These are phyloP conservation scores for Colletotrichum destructivum DNA, from an alignment of 2,329 filamentous ascomycete genomes.

Conservation along the genomic window DNA sequence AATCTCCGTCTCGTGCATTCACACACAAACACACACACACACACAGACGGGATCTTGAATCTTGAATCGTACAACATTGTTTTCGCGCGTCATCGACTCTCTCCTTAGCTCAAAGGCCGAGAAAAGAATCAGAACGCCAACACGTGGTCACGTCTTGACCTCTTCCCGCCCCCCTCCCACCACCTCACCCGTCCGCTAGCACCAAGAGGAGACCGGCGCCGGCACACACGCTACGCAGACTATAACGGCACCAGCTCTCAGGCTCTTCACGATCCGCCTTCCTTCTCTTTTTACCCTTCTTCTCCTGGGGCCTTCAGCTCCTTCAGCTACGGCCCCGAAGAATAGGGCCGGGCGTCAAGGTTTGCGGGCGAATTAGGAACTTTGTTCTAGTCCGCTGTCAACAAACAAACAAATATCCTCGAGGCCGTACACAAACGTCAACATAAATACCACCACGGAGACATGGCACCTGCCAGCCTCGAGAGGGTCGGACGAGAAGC, in stretches of 20 bases:
- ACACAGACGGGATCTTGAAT: constrained; percentile 8
- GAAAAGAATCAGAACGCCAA: not conserved
- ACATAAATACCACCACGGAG: constrained; percentile 31
- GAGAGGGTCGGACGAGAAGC: constrained; percentile 6
- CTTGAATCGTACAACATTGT: constrained; percentile 12
- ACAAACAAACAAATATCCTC: constrained; percentile 3
- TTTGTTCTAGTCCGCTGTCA: constrained; percentile 31
- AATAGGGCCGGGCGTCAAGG: not conserved
- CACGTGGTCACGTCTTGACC: constrained; percentile 9
- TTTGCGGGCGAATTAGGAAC: constrained; percentile 1
- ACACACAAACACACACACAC: not conserved
- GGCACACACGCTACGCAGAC: constrained; percentile 12
- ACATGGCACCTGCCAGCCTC: constrained; percentile 35
- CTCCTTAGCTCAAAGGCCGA: constrained; percentile 2
- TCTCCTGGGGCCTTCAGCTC: too few species aligned
- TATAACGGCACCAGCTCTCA: constrained; percentile 24
- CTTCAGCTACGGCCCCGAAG: constrained; percentile 10
- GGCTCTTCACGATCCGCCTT: not conserved
- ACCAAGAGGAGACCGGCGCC: constrained; percentile 27
- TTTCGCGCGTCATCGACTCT: not conserved
- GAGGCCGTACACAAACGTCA: constrained; percentile 28
- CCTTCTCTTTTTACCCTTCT: not conserved
- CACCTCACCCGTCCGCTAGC: constrained; percentile 16
- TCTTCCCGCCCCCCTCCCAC: not conserved
- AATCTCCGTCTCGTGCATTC: not conserved